phyloP scores from a whole-genome alignment of 2,329 filamentous ascomycete species.

The Leptosphaerulina australis region DNA sequence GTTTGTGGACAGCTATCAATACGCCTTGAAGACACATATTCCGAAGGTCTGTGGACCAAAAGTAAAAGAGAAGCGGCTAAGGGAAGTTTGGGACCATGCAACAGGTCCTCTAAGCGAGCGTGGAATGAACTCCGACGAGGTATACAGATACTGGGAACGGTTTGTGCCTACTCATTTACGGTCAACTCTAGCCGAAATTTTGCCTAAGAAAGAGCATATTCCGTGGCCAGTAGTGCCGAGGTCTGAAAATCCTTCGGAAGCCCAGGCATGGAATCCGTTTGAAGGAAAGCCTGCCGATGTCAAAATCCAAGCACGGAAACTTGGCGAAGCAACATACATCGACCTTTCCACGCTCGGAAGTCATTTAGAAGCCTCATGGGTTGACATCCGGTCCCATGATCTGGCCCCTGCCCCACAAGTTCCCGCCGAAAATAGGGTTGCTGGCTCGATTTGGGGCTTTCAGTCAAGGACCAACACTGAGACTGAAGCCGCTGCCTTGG shows the following conservation, averaged over 20 bases:
- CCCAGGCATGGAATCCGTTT: slow-evolving; percentile 38
- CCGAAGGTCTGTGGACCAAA: slow-evolving; percentile 9
- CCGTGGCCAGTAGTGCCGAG: slow-evolving; percentile 28
- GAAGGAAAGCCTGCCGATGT: slow-evolving; percentile 8
- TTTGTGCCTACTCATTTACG: background rate
- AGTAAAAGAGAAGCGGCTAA: slow-evolving; percentile 23
- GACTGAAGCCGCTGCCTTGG: slow-evolving; percentile 37
- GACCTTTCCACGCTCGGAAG: slow-evolving; percentile 24
- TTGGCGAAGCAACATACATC: slow-evolving; percentile 31
- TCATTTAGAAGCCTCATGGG: background rate
- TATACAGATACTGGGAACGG: slow-evolving; percentile 36
- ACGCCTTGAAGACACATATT: slow-evolving; percentile 37
- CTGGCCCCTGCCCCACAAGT: background rate
- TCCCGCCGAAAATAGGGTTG: slow-evolving; percentile 7
- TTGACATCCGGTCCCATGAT: background rate
- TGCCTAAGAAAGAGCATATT: background rate
- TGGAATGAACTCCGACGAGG: slow-evolving; percentile 40
- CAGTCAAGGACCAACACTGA: background rate
- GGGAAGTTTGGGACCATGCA: slow-evolving; percentile 39
- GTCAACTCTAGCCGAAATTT: background rate
- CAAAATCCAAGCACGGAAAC: slow-evolving; percentile 14
- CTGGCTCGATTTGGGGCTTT: background rate
- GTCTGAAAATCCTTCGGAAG: slow-evolving; percentile 17
- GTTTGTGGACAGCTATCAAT: slow-evolving; percentile 44
- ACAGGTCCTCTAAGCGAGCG: slow-evolving; percentile 31